phyloP scores from a whole-genome alignment of 1,284 basidiomycete species.

The Fomitopsis pinicola region DNA sequence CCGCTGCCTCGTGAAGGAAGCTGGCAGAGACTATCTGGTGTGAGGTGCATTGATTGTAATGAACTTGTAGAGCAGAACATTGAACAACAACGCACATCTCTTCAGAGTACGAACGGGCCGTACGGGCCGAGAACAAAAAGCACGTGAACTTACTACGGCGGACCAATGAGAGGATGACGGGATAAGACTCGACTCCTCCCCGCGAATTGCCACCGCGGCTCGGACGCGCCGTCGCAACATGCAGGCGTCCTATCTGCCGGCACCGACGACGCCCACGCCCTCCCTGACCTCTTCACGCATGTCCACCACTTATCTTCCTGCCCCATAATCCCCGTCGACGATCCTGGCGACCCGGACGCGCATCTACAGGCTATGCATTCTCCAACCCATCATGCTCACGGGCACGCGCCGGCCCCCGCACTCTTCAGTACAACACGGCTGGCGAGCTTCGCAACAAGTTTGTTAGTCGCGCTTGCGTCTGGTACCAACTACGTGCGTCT shows the following conservation, averaged over 20 bases:
- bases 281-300: background rate
- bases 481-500: constrained; percentile 68
- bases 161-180: background rate
- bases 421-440: constrained; percentile 39
- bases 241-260: background rate
- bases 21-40: no score
- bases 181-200: background rate
- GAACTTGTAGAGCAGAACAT: no score
- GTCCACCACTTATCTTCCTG: background rate
- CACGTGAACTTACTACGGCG: background rate
- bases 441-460: constrained; percentile 45
- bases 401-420: constrained; percentile 21
- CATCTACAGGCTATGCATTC: background rate
- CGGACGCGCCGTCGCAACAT: background rate
- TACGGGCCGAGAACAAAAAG: no score
- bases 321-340: background rate
- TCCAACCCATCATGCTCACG: background rate
- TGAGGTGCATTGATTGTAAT: no score
- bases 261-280: background rate
- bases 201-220: background rate
- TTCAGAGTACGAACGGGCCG: no score
- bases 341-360: background rate
- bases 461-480: constrained; percentile 55
- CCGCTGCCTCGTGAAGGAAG: no score
- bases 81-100: no score